These are phyloP conservation scores for Fusarium sp. DNA, from an alignment of 2,329 filamentous ascomycete species.

Conservation along the genomic window DNA sequence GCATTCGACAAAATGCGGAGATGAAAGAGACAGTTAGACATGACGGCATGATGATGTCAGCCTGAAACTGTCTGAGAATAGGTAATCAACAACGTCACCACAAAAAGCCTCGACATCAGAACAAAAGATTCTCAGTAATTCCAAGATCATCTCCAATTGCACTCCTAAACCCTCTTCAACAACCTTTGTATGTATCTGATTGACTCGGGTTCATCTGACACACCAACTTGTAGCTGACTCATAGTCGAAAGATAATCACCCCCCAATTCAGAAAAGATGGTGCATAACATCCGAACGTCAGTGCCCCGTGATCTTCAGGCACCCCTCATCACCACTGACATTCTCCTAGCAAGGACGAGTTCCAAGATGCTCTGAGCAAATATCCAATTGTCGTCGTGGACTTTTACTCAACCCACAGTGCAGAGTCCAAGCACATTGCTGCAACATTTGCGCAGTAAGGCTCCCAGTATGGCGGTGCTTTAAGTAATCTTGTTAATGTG, in stretches of 20 bases:
- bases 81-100: slow-evolving; percentile 27
- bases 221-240: slow-evolving; percentile 13
- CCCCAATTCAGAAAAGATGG: slow-evolving; percentile 27
- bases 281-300: slow-evolving; percentile 36
- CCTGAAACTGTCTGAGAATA: not conserved
- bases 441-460: slow-evolving; percentile 31
- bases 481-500: fast-evolving
- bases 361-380: slow-evolving; percentile 24
- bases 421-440: slow-evolving; percentile 31
- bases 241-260: not conserved
- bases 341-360: slow-evolving; percentile 21
- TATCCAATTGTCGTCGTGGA: slow-evolving; percentile 32
- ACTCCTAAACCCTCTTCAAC: not conserved
- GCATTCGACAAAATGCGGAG: slow-evolving; percentile 6
- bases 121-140: not conserved
- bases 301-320: not conserved
- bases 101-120: slow-evolving; percentile 2
- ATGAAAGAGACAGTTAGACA: not conserved
- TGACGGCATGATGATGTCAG: slow-evolving; percentile 43
- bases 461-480: fast-evolving
- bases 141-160: not conserved
- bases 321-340: not conserved
- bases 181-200: not conserved
- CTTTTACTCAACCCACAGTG: slow-evolving; percentile 31
- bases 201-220: not conserved